Evolutionary conservation across 805 yeast genomes (phyloP).

Genomic region (Hanseniaspora mollemarum): DNA sequence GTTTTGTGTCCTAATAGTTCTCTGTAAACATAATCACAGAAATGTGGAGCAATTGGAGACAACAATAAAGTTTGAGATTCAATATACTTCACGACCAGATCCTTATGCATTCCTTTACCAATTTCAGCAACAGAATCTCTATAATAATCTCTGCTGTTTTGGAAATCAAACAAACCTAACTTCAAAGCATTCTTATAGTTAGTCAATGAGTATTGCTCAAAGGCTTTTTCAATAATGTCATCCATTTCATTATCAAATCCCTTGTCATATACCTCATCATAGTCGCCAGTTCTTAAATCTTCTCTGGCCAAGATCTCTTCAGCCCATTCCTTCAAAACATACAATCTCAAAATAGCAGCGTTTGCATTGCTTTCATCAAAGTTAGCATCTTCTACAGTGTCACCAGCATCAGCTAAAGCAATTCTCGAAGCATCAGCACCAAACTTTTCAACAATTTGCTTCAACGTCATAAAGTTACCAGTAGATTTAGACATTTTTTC

Average conservation of each 20-base stretch:
- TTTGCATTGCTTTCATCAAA: slow-evolving; percentile 93
- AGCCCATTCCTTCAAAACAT: slow-evolving; percentile 89
- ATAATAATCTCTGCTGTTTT: slow-evolving; percentile 89
- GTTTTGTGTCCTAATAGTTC: slow-evolving; percentile 59
- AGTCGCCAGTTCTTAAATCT: slow-evolving; percentile 43
- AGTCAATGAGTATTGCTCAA: slow-evolving; percentile 57
- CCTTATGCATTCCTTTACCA: slow-evolving; percentile 58
- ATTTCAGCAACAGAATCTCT: slow-evolving; percentile 52
- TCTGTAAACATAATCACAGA: slow-evolving; percentile 78
- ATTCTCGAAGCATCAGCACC: slow-evolving; percentile 98
- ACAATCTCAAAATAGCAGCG: slow-evolving; percentile 90
- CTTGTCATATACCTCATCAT: slow-evolving; percentile 60
- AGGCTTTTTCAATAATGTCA: slow-evolving; percentile 59
- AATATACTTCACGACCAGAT: slow-evolving; percentile 67
- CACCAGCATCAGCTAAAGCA: slow-evolving; percentile 98
- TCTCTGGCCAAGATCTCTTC: slow-evolving; percentile 50
- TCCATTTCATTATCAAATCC: slow-evolving; percentile 95
- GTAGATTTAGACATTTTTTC: slow-evolving; percentile 97
- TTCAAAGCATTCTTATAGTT: slow-evolving; percentile 83
- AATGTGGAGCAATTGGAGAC: slow-evolving; percentile 93
- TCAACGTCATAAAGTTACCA: slow-evolving; percentile 89
- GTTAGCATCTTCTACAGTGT: slow-evolving; percentile 92
- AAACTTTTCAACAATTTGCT: slow-evolving; percentile 71
- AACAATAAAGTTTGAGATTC: slow-evolving; percentile 75
- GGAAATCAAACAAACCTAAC: slow-evolving; percentile 85